Conservation (phyloP, 768 basidiomycete genomes). For the Melanogaster broomeanus region DNA sequence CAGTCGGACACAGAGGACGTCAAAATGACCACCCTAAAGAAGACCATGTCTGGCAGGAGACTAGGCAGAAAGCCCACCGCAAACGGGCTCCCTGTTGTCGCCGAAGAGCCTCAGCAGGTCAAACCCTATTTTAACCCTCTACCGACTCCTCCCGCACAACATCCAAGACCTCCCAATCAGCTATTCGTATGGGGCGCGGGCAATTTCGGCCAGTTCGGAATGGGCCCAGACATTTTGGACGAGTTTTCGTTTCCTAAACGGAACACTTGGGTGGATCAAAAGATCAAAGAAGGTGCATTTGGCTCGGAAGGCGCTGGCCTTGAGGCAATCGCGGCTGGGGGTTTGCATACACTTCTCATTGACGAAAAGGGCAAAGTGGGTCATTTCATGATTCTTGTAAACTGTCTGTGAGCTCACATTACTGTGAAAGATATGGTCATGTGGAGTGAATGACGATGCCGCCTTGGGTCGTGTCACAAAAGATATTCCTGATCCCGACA, state of each 20-base stretch:
- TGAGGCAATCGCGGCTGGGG: conserved; percentile 79
- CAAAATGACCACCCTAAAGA: conserved; percentile 27
- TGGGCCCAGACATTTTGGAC: conserved; percentile 72
- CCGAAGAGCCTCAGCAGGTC: conserved; percentile 39
- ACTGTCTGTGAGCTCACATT: conserved; percentile 1
- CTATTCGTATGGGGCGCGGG: conserved; percentile 91
- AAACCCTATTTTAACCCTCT: conserved; percentile 69
- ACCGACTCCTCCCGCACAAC: conserved; percentile 51
- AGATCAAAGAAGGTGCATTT: conserved; percentile 70
- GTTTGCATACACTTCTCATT: conserved; percentile 86
- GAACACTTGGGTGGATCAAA: conserved; percentile 75
- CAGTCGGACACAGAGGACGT: conserved; percentile 47
- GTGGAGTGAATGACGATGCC: conserved; percentile 87
- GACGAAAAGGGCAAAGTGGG: conserved; percentile 90
- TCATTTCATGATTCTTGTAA: conserved; percentile 17
- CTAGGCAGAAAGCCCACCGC: conserved; percentile 31
- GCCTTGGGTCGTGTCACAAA: conserved; percentile 81
- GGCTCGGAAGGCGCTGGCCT: conserved; percentile 78
- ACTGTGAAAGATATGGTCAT: conserved; percentile 71
- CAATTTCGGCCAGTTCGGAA: conserved; percentile 94
- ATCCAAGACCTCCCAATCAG: conserved; percentile 63
- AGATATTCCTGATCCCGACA: conserved; percentile 56
- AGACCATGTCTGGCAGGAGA: conserved; percentile 25
- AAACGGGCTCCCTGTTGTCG: conserved; percentile 28
- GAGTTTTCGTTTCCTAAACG: conserved; percentile 78